phyloP scores from a whole-genome alignment of 805 yeast species.

The Saturnispora ahearnii region DNA sequence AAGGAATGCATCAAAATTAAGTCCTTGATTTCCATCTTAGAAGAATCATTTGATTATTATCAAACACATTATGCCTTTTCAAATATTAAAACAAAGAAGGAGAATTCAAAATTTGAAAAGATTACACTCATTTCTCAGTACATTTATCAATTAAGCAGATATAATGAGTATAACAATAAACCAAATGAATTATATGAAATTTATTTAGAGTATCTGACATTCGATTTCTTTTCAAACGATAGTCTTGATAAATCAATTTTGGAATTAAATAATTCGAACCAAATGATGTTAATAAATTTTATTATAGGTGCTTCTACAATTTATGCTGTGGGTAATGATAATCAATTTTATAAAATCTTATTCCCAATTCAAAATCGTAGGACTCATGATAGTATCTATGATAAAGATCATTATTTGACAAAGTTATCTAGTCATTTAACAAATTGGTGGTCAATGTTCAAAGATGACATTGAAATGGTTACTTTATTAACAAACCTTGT shows the following conservation, averaged over 20 bases:
- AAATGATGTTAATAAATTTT: conserved; percentile 32
- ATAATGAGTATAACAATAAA: conserved; percentile 14
- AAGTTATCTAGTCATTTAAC: conserved; percentile 9
- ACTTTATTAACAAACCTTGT: conserved; percentile 5
- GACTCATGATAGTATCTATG: not conserved
- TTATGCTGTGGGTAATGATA: conserved; percentile 20
- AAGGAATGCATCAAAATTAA: conserved; percentile 24
- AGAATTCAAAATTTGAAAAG: conserved; percentile 15
- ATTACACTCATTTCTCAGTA: conserved; percentile 24
- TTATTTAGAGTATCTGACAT: conserved; percentile 33
- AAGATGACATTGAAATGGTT: conserved; percentile 12
- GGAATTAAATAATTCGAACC: conserved; percentile 18
- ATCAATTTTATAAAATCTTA: conserved; percentile 14
- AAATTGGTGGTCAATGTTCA: conserved; percentile 3
- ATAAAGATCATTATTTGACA: conserved; percentile 13
- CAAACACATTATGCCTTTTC: conserved; percentile 12
- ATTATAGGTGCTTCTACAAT: conserved; percentile 33
- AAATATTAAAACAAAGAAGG: conserved; percentile 8
- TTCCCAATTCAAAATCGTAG: conserved; percentile 9
- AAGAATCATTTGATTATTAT: conserved; percentile 25
- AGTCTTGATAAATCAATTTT: conserved; percentile 23
- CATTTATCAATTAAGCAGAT: conserved; percentile 29
- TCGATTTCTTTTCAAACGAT: conserved; percentile 32
- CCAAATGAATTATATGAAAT: conserved; percentile 30
- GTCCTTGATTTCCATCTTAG: conserved; percentile 22